Evolutionary conservation across 2,329 filamentous ascomycete genomes (phyloP), one percentile per base, ranked within the genome.

Genomic region (Alternaria viburni): DNA sequence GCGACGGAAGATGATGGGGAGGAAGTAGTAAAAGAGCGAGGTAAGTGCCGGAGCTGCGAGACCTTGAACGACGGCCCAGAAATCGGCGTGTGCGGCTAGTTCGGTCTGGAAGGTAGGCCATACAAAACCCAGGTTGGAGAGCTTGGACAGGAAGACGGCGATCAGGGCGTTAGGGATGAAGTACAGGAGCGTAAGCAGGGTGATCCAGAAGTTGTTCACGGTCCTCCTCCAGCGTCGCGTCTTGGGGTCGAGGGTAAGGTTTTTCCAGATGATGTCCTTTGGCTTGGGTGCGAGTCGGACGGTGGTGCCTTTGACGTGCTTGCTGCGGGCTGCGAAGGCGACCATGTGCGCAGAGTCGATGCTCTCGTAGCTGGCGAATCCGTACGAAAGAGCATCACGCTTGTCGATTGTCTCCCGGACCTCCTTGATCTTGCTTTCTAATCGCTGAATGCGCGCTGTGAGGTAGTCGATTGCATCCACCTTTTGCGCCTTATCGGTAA

Each of bases 211-310:
- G 64, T 91, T 91, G 81, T 96, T 97, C 73, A 93, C 85, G 65
- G 95, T 86, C 43, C 90, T 86, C 71, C 91, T 91, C 82, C 91
- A 91, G 65, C 86, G 87, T 57, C 94, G 88, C 1, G 89, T 87
- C 26, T 87, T 83, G 43, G 89, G 89, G 15, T 86, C 88, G 60
- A 98, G 83, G 6, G 89, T 86, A 83, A 99, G 87, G 74, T 99
- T 99, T 77, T 93, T 91, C 96, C 96, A 99, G 68, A 99, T 97
- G 57, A 99, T 88, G 77, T 98, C 95, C 76, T 92, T 93, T 4
- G 96, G 95, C 62, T 89, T 89, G 3, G 96, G 93, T 1, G 96
- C 94, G 13, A 98, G 85, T 6, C 83, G 85, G 59, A 99, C 88
- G 0, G 87, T 91, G 0, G 93, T 89, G 6, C 93, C 93, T 44